phyloP scores from a whole-genome alignment of 2,329 filamentous ascomycete genomes.

The Seiridium cupressi region DNA sequence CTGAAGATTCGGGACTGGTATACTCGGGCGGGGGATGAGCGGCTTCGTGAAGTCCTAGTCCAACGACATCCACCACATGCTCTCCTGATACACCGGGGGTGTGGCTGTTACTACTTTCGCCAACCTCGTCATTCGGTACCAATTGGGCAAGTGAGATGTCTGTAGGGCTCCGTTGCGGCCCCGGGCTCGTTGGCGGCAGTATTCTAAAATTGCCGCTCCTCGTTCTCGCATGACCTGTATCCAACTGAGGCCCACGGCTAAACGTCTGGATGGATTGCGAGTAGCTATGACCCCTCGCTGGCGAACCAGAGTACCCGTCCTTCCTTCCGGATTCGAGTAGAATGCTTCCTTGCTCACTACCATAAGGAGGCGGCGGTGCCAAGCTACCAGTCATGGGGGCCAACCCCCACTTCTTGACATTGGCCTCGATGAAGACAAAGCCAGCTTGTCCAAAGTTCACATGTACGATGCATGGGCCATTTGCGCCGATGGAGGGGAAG shows the following conservation, averaged over 20 bases:
- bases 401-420: slow-evolving; percentile 99
- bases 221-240: slow-evolving; percentile 68
- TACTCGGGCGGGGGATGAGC: slow-evolving; percentile 70
- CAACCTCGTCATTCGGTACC: slow-evolving; percentile 67
- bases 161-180: slow-evolving; percentile 85
- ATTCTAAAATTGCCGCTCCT: slow-evolving; percentile 77
- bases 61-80: slow-evolving; percentile 34
- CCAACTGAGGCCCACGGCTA: slow-evolving; percentile 37
- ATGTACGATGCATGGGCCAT: slow-evolving; percentile 87
- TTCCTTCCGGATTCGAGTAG: slow-evolving; percentile 82
- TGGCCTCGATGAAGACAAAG: slow-evolving; percentile 98
- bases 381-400: slow-evolving; percentile 94
- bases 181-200: slow-evolving; percentile 77
- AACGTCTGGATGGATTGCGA: slow-evolving; percentile 45
- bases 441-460: slow-evolving; percentile 98
- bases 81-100: slow-evolving; percentile 30
- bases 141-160: slow-evolving; percentile 93
- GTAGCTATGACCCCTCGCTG: slow-evolving; percentile 41
- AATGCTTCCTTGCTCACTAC: slow-evolving; percentile 95
- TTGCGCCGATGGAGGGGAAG: slow-evolving; percentile 95
- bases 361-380: slow-evolving; percentile 93
- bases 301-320: slow-evolving; percentile 47
- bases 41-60: slow-evolving; percentile 51
- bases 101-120: slow-evolving; percentile 60
- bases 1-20: slow-evolving; percentile 62